phyloP scores from a whole-genome alignment of 2,329 filamentous ascomycete genomes.

The Diaporthe vaccinii region DNA sequence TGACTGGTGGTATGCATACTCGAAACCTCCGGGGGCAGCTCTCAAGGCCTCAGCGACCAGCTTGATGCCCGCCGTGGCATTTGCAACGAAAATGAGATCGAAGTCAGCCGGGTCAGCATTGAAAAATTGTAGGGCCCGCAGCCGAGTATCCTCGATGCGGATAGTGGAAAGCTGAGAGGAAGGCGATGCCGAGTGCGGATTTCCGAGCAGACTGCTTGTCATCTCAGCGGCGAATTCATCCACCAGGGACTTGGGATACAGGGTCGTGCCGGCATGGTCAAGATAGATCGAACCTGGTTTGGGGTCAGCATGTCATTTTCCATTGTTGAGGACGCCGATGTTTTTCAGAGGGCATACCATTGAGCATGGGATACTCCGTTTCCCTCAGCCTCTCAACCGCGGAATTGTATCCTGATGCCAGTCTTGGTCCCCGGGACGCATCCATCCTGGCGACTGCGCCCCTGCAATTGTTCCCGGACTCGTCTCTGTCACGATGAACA shows the following conservation, averaged over 20 bases:
- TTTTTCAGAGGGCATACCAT: conserved; percentile 61
- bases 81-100: conserved; percentile 89
- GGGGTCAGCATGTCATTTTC: conserved; percentile 34
- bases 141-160: conserved; percentile 81
- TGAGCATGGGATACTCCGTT: conserved; percentile 77
- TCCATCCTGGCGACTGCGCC: conserved; percentile 37
- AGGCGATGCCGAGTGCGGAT: conserved; percentile 88
- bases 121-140: conserved; percentile 81
- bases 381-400: conserved; percentile 70
- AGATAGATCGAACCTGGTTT: conserved; percentile 81
- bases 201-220: conserved; percentile 84
- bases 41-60: conserved; percentile 83
- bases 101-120: conserved; percentile 85
- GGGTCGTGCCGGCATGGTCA: conserved; percentile 95
- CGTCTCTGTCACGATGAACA: conserved; percentile 16
- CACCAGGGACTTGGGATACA: conserved; percentile 84
- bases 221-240: conserved; percentile 85
- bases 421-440: conserved; percentile 39
- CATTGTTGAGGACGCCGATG: neutral
- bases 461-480: conserved; percentile 9
- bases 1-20: conserved; percentile 86
- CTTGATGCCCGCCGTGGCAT: conserved; percentile 89
- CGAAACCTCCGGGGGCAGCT: conserved; percentile 77
- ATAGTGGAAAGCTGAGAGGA: conserved; percentile 83
- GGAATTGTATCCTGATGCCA: conserved; percentile 64